Base-by-base conservation (phyloP, 805 yeast genomes). In the Priceomyces fermenticarens region DNA sequence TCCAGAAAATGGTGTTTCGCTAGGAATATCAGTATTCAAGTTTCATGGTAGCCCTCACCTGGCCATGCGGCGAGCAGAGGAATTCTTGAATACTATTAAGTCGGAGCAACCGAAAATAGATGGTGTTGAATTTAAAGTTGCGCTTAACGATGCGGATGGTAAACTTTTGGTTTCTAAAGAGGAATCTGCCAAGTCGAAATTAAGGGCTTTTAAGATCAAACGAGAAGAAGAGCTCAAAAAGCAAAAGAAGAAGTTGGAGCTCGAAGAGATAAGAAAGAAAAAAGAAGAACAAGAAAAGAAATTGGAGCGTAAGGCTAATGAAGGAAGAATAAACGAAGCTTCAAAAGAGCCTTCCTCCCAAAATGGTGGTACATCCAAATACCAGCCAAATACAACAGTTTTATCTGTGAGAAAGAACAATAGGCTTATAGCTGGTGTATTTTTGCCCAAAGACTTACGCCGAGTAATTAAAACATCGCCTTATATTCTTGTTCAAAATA, bases 1-100 rank as follows among this genome's bases (percentile, higher is more conserved):
- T 54, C 87, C 91, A 0, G 68, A 71, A 15, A 81, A 86, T 33
- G 96, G 89, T 2, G 84, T 82, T 13, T 90, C 95, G 0, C 60
- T 89, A 31, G 93, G 95, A 8, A 67, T 88, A 15, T 83, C 83
- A 38, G 63, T 77, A 14, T 67, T 88, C 39, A 69, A 75, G 43
- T 89, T 75, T 60, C 81, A 72, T 43, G 87, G 88, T 2, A 54
- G 62, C 14, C 54, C 68, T 11, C 79, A 72, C 13, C 75, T 74
- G 42, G 66, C 79, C 3, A 59, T 58, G 60, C 53, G 55, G 32
- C 48, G 60, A 13, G 73, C 74, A 14, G 62, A 60, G 29, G 52
- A 51, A 34, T 54, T 70, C 14, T 53, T 67, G 8, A 43, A 48
- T 12, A 53, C 50, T 5, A 51, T 66, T 23, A 53, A 54, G 33